Evolutionary conservation across 257 asterid species (phyloP).

Genomic region (Cruciata laevipes): DNA sequence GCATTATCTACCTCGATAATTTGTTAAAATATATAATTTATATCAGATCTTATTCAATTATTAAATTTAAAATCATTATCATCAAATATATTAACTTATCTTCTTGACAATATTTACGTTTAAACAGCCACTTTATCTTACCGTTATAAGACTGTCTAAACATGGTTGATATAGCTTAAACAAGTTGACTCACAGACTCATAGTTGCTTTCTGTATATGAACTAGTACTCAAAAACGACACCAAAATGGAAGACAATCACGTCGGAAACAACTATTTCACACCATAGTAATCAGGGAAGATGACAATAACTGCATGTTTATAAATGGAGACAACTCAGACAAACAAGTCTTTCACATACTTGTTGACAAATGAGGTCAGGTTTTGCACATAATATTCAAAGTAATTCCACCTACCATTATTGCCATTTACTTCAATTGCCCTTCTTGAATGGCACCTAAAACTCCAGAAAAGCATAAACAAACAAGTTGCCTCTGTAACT

Average conservation of each 20-base stretch:
- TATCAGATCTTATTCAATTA: too few relatives aligned
- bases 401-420: conserved; percentile 16
- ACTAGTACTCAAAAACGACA: too few relatives aligned
- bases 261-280: conserved; percentile 5
- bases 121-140: too few relatives aligned
- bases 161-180: too few relatives aligned
- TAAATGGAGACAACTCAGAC: not conserved
- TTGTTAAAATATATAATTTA: too few relatives aligned
- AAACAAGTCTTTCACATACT: not conserved
- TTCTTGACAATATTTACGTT: too few relatives aligned
- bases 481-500: not conserved
- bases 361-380: conserved; percentile 10
- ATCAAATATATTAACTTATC: too few relatives aligned
- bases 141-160: too few relatives aligned
- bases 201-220: too few relatives aligned
- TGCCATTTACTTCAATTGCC: not conserved
- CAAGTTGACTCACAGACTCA: too few relatives aligned
- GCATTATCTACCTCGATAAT: too few relatives aligned
- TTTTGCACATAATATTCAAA: conserved; percentile 17
- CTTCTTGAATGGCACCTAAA: not conserved
- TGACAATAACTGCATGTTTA: not conserved
- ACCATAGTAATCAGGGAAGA: not conserved
- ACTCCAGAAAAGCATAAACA: not conserved
- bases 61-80: too few relatives aligned
- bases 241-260: not conserved